A percentile compares a stretch with the other conserved stretches of the same genome.
Evolutionary conservation across 2,329 filamentous ascomycete genomes (phyloP).

Genomic region (Geosmithia putterillii): DNA sequence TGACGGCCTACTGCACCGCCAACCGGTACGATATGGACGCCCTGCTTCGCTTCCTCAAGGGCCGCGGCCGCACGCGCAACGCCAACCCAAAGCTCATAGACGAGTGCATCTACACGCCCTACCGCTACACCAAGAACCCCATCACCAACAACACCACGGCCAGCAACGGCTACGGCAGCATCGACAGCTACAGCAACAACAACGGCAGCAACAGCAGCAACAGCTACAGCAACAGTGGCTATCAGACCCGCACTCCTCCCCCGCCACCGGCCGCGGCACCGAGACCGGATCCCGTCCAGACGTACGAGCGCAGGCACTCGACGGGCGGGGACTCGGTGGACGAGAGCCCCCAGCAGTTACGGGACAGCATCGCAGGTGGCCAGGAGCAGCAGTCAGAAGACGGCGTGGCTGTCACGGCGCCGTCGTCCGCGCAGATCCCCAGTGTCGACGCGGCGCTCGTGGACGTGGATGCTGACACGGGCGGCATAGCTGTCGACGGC

Average conservation of each 20-base stretch:
- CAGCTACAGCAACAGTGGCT: too few species aligned
- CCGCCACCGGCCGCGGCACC: background rate
- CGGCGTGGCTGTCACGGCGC: too few species aligned
- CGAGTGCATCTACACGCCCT: slow-evolving; percentile 95
- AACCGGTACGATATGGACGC: slow-evolving; percentile 84
- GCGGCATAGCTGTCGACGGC: too few species aligned
- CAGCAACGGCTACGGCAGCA: too few species aligned
- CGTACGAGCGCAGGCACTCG: slow-evolving; percentile 58
- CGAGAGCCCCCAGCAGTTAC: slow-evolving; percentile 5
- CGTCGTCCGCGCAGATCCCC: too few species aligned
- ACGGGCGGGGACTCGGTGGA: slow-evolving; percentile 52
- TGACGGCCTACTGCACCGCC: slow-evolving; percentile 94
- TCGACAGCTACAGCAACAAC: too few species aligned
- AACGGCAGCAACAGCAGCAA: background rate
- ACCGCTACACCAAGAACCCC: slow-evolving; percentile 53
- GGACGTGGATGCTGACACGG: too few species aligned
- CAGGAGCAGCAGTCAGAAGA: slow-evolving; percentile 15
- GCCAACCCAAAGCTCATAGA: slow-evolving; percentile 87
- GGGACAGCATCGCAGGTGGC: too few species aligned
- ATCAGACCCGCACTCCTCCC: slow-evolving; percentile 1
- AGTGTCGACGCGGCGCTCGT: slow-evolving; percentile 5
- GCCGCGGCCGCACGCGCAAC: slow-evolving; percentile 62
- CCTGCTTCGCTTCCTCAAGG: slow-evolving; percentile 83
- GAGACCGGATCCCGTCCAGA: slow-evolving; percentile 23
- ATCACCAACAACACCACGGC: background rate